phyloP scores from a whole-genome alignment of 306 rosid genomes.

The Vigna angularis region DNA sequence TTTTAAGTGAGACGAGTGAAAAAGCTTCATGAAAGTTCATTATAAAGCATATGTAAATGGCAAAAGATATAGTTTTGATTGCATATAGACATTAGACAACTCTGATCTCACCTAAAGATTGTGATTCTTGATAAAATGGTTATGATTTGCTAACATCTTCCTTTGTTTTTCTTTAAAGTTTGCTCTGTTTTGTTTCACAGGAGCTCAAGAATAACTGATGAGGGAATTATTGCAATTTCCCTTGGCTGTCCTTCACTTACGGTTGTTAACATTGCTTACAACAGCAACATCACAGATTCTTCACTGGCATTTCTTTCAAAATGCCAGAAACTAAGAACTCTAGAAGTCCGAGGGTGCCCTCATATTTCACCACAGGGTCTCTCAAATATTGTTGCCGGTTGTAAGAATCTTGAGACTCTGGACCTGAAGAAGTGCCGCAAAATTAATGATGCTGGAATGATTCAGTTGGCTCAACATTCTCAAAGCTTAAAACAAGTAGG shows the following conservation, averaged over 20 bases:
- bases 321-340: constrained; percentile 57
- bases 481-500: constrained; percentile 64
- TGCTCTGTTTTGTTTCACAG: constrained; percentile 45
- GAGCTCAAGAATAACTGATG: constrained; percentile 62
- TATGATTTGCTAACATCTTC: not conserved
- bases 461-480: constrained; percentile 60
- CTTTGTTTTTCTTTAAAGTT: not conserved
- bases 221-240: constrained; percentile 62
- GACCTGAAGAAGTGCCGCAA: constrained; percentile 69
- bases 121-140: constrained; percentile 18
- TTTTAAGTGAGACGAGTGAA: constrained; percentile 1
- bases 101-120: constrained; percentile 1
- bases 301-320: constrained; percentile 64
- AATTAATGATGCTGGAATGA: constrained; percentile 63
- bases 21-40: not conserved
- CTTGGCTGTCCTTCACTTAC: constrained; percentile 67
- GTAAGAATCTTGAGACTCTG: constrained; percentile 61
- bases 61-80: constrained; percentile 4
- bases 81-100: constrained; percentile 11
- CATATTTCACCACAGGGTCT: constrained; percentile 62
- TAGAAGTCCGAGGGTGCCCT: constrained; percentile 71
- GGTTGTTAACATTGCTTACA: constrained; percentile 69
- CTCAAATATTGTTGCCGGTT: constrained; percentile 57
- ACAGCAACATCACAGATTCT: constrained; percentile 58
- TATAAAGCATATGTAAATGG: not conserved